Evolutionary conservation across 2,329 filamentous ascomycete species (phyloP).

Genomic region (Clathrospora elynae): DNA sequence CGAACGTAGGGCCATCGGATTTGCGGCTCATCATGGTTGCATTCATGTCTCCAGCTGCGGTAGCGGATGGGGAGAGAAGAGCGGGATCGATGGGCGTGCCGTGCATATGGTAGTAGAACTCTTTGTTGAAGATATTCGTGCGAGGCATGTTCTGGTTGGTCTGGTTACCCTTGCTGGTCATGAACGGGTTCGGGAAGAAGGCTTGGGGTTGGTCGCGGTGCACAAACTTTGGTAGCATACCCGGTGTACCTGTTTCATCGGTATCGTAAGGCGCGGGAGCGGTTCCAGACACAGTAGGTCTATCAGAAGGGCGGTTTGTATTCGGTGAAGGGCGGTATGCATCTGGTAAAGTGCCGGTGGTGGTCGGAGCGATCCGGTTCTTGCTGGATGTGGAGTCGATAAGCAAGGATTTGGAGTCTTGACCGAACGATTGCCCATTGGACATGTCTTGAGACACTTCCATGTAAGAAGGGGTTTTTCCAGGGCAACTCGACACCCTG

Average conservation of each 20-base stretch:
- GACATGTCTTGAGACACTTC: no score
- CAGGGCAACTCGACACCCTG: no score
- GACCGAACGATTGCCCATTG: no score
- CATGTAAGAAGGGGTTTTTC: no score
- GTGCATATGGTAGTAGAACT: background rate
- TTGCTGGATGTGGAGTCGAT: no score
- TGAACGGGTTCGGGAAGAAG: no score
- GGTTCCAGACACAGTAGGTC: background rate
- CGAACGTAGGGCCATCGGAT: background rate
- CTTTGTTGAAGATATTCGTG: background rate
- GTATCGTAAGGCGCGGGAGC: background rate
- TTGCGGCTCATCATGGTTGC: background rate
- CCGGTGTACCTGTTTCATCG: background rate
- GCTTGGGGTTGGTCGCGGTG: background rate
- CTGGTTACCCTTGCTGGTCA: background rate
- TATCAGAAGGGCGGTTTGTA: no score
- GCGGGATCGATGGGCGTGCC: background rate
- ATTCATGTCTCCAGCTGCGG: background rate
- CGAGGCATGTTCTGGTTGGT: background rate
- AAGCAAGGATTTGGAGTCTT: no score
- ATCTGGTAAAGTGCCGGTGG: no score
- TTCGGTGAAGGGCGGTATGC: no score
- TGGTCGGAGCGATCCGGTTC: no score
- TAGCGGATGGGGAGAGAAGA: background rate
- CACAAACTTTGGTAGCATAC: background rate